Conservation (phyloP, 1,284 basidiomycete genomes). For the Cutaneotrichosporon mucoides region DNA sequence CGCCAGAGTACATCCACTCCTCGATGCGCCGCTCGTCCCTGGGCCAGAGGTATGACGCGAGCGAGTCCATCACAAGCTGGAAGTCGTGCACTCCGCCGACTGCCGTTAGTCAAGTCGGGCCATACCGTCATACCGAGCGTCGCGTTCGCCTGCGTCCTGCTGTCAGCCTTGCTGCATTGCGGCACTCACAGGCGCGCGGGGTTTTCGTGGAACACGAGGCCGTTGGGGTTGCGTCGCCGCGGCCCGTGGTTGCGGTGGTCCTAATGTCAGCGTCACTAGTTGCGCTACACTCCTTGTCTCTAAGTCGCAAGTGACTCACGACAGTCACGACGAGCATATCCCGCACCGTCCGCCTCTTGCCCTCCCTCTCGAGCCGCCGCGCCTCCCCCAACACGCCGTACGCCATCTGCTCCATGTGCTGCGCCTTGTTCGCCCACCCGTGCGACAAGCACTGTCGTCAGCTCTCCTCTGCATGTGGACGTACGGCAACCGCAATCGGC, state of each 20-base stretch:
- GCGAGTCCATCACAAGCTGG: constrained; percentile 73
- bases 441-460: constrained; percentile 34
- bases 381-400: constrained; percentile 35
- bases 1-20: constrained; percentile 60
- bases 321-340: constrained; percentile 46
- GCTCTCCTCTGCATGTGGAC: constrained; percentile 8
- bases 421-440: constrained; percentile 34
- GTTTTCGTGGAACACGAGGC: constrained; percentile 61
- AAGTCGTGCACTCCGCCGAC: constrained; percentile 56
- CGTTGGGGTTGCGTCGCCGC: constrained; percentile 57
- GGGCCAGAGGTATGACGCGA: constrained; percentile 75
- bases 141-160: neutral
- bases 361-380: constrained; percentile 2
- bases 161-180: neutral
- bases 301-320: constrained; percentile 21
- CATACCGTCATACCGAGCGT: neutral
- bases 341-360: constrained; percentile 20
- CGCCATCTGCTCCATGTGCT: constrained; percentile 35
- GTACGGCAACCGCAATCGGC: constrained; percentile 35
- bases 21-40: constrained; percentile 60
- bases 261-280: constrained; percentile 45
- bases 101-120: neutral
- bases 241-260: constrained; percentile 74
- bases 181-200: constrained; percentile 53
- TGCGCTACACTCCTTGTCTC: too few species aligned